A percentile compares a stretch with the other conserved stretches of the same genome.
Evolutionary conservation across 306 rosid genomes (phyloP).

Genomic region (Begonia masoniana): DNA sequence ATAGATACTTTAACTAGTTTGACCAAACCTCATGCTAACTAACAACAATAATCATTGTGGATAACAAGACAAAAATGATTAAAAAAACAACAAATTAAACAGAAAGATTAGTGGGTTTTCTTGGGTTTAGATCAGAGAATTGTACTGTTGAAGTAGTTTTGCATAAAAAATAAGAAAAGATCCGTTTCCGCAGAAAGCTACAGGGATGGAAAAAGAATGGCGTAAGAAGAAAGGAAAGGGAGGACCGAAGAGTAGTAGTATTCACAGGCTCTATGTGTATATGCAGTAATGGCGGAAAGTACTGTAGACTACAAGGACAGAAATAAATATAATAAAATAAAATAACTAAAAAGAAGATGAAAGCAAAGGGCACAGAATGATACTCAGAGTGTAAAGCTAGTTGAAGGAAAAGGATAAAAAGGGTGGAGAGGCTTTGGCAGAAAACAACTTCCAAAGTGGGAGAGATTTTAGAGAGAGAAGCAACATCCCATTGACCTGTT

Average conservation of each 20-base stretch:
- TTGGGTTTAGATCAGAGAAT: too few relatives aligned
- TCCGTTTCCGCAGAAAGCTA: constrained; percentile 39
- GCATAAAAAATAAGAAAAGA: neutral
- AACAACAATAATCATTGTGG: too few relatives aligned
- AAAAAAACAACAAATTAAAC: too few relatives aligned
- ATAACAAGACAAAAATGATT: too few relatives aligned
- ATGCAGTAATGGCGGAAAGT: constrained; percentile 29
- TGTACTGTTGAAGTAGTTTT: neutral
- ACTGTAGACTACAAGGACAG: constrained; percentile 14
- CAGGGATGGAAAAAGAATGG: constrained; percentile 35
- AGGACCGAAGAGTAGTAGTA: constrained; percentile 10
- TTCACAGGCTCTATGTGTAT: constrained; percentile 37
- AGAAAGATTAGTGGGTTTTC: too few relatives aligned
- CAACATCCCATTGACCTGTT: too few relatives aligned
- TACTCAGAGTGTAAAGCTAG: neutral
- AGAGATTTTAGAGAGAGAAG: neutral
- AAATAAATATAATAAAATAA: constrained; percentile 16
- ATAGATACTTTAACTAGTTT: too few relatives aligned
- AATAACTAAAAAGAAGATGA: constrained; percentile 6
- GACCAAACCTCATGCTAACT: too few relatives aligned
- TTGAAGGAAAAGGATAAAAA: constrained; percentile 5
- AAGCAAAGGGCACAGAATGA: neutral
- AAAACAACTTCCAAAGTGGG: too few relatives aligned
- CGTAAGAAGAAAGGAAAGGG: constrained; percentile 84
- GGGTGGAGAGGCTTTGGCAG: too few relatives aligned